Percentiles rank a stretch among this genome's conserved stretches.
Evolutionary conservation across 2,329 filamentous ascomycete species (phyloP).

Genomic region (Fusarium begoniae): DNA sequence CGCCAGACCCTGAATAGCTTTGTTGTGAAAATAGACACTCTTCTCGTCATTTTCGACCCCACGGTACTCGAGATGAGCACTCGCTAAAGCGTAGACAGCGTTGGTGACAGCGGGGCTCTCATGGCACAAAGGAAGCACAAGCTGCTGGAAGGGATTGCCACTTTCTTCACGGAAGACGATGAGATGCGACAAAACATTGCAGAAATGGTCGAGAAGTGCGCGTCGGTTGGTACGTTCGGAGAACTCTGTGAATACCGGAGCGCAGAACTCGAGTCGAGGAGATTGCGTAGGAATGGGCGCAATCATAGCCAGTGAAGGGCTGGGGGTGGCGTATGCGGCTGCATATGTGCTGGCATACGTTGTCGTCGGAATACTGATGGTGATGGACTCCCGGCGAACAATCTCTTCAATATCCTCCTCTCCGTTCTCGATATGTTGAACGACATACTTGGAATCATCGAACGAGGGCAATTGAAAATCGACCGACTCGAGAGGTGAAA

Average conservation of each 20-base stretch:
- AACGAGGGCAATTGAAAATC: conserved; percentile 46
- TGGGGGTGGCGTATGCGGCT: conserved; percentile 24
- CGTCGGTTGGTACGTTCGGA: conserved; percentile 63
- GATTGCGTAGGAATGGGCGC: conserved; percentile 38
- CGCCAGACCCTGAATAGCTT: conserved; percentile 66
- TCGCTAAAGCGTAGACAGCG: conserved; percentile 84
- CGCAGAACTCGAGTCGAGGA: conserved; percentile 59
- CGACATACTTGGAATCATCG: conserved; percentile 26
- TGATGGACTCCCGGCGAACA: conserved; percentile 31
- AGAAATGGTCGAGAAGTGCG: conserved; percentile 68
- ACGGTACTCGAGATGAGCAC: conserved; percentile 81
- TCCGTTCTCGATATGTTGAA: conserved; percentile 28
- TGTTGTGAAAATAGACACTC: conserved; percentile 67
- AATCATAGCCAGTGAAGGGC: conserved; percentile 41
- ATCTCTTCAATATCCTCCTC: conserved; percentile 45
- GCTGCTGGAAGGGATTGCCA: conserved; percentile 70
- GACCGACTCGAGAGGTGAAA: conserved; percentile 46
- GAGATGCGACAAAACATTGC: conserved; percentile 70
- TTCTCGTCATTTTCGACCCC: conserved; percentile 63
- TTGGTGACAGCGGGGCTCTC: conserved; percentile 73
- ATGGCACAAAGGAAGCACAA: conserved; percentile 68
- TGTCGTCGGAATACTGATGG: conserved; percentile 28
- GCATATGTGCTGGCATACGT: conserved; percentile 27
- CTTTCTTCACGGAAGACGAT: conserved; percentile 71
- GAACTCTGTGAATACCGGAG: conserved; percentile 66